A percentile compares a stretch with the other conserved stretches of the same genome.
Conservation (phyloP, 768 basidiomycete species). For the Paxillus rubicundulus region DNA sequence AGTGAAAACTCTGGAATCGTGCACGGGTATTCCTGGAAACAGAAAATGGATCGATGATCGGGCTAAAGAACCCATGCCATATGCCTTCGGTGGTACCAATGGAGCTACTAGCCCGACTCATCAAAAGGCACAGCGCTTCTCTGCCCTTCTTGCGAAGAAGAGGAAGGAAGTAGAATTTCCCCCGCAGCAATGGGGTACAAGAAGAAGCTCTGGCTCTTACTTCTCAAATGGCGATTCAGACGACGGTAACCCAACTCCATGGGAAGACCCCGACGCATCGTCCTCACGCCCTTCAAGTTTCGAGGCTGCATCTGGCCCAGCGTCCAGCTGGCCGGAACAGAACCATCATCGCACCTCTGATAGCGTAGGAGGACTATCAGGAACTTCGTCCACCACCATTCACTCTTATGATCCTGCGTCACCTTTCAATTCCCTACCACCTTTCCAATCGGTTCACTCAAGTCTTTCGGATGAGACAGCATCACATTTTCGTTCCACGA, state of each 20-base stretch:
- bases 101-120: constrained; percentile 22
- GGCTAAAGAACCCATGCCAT: constrained; percentile 38
- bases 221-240: constrained; percentile 37
- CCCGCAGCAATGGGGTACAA: constrained; percentile 59
- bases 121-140: constrained; percentile 34
- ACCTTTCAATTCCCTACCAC: constrained; percentile 35
- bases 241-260: constrained; percentile 11
- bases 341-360: constrained; percentile 20
- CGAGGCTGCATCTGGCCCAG: constrained; percentile 46
- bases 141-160: constrained; percentile 37
- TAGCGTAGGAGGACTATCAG: constrained; percentile 13
- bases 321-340: constrained; percentile 34
- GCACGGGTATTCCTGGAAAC: constrained; percentile 67
- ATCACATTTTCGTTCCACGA: constrained; percentile 36
- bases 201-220: constrained; percentile 52
- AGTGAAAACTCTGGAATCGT: constrained; percentile 68
- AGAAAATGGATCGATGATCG: constrained; percentile 66
- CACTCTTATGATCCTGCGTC: constrained; percentile 34
- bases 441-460: constrained; percentile 32
- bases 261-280: constrained; percentile 32
- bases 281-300: constrained; percentile 27
- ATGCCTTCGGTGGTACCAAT: constrained; percentile 47
- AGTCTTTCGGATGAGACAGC: constrained; percentile 30
- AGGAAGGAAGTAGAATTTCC: constrained; percentile 56
- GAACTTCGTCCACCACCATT: constrained; percentile 9